Evolutionary conservation across 805 yeast genomes (phyloP).

Genomic region (Huiozyma sinensis): DNA sequence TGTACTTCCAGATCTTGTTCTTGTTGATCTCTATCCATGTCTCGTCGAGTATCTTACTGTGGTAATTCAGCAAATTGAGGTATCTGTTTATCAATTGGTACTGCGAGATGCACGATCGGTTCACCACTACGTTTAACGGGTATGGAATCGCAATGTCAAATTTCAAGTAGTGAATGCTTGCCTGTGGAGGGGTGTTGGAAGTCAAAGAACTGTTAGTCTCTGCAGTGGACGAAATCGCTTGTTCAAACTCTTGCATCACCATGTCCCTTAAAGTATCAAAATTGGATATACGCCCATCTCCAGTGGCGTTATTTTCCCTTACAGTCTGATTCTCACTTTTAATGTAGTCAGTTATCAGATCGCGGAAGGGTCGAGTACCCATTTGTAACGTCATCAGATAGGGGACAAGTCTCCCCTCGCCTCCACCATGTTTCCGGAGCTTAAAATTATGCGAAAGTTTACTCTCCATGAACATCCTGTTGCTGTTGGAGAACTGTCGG

Average conservation of each 20-base stretch:
- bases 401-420: conserved; percentile 13
- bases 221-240: conserved; percentile 8
- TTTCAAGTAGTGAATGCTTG: conserved; percentile 40
- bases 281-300: neutral
- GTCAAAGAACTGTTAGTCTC: conserved; percentile 5
- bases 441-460: conserved; percentile 27
- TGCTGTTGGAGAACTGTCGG: conserved; percentile 15
- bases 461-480: conserved; percentile 4
- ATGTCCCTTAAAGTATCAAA: conserved; percentile 35
- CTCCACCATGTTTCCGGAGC: neutral
- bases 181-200: conserved; percentile 8
- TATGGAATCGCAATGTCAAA: conserved; percentile 64
- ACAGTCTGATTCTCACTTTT: conserved; percentile 2
- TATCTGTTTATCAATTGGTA: conserved; percentile 75
- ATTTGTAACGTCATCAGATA: conserved; percentile 29
- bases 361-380: conserved; percentile 27
- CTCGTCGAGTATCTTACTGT: conserved; percentile 46
- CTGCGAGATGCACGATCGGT: conserved; percentile 60
- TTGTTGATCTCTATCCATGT: conserved; percentile 59
- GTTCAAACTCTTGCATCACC: conserved; percentile 32
- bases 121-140: conserved; percentile 70
- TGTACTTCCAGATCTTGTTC: conserved; percentile 56
- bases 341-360: conserved; percentile 11
- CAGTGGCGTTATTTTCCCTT: neutral
- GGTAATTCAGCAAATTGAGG: conserved; percentile 49